Percentiles rank a stretch among this genome's conserved stretches.
Conservation (phyloP, 2,329 filamentous ascomycete species). For the Elsinoe ampelina region DNA sequence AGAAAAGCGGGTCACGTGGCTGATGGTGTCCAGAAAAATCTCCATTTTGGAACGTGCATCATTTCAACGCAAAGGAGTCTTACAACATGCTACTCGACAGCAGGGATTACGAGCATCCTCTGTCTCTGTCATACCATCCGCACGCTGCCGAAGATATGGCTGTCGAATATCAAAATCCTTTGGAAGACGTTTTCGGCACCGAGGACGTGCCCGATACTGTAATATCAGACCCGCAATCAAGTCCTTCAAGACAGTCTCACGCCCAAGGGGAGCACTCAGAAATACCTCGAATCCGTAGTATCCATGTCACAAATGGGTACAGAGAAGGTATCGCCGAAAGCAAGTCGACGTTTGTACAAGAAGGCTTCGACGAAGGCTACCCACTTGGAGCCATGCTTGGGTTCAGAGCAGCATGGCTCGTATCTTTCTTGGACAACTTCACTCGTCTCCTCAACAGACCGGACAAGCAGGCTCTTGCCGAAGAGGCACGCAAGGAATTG, state of each 20-base stretch:
- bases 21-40: too few relatives aligned
- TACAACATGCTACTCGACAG: constrained; percentile 5
- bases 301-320: constrained; percentile 79
- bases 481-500: background rate
- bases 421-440: constrained; percentile 59
- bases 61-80: background rate
- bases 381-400: constrained; percentile 74
- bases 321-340: constrained; percentile 72
- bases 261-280: constrained; percentile 47
- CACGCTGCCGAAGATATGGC: background rate
- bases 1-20: too few relatives aligned
- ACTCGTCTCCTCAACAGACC: background rate
- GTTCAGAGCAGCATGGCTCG: constrained; percentile 58
- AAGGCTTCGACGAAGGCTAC: constrained; percentile 87
- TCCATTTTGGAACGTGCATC: too few relatives aligned
- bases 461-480: background rate
- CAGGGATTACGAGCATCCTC: background rate
- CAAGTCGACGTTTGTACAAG: constrained; percentile 69
- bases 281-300: constrained; percentile 61
- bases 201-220: constrained; percentile 31
- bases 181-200: constrained; percentile 39
- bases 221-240: constrained; percentile 11
- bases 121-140: background rate
- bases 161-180: constrained; percentile 19
- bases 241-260: background rate